Evolutionary conservation across 2,329 filamentous ascomycete species (phyloP), one percentile per base, ranked within the genome.

Genomic region (Stagonosporopsis chrysanthemi): DNA sequence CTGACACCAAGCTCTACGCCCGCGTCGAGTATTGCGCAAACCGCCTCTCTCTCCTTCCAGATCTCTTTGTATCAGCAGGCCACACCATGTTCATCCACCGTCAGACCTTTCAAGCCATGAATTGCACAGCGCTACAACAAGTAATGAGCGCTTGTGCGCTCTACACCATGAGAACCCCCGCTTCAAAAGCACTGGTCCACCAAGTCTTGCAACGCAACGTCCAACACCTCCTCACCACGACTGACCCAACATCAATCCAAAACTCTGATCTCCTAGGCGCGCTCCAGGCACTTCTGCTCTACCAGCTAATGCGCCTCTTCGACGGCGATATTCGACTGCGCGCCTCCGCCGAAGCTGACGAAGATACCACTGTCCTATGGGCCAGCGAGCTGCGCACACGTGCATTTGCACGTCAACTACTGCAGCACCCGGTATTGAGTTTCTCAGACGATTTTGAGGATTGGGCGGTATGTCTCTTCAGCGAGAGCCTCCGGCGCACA

Each of bases 401-500:
- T 4, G 26, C 17, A 6, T 49, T 36, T 12, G 36, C 46, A 6
- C 6, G 6, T 15, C 2, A 31, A 11, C 6, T 40, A 6, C 24
- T 36, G 9, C 35, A 40, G 12, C 5, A 40, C 3, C 36, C 46
- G 2, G 6, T 39, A 4, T 15, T 24, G 6, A 40, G 23, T 5
- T 22, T 49, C 7, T 9, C 26, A 11, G 8, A 33, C 9, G n/a
- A 33, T 15, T 4, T 14, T 6, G 12, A 23, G 7, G 38, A 42
- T 5, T 50, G 47, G 47, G 38, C 41, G n/a, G 8, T 24, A 1
- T 50, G 73, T 71, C 45, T 76, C 2, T 52, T 72, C 3, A 67
- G 62, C 0, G 73, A 75, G 54, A 72, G 68, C 40, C 67, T 70
- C 14, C 67, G 72, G 1, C 69, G 71, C 7, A 75, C 70, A 0